Base-by-base conservation (phyloP, 805 yeast species). In the Barnettozyma vustinii region DNA sequence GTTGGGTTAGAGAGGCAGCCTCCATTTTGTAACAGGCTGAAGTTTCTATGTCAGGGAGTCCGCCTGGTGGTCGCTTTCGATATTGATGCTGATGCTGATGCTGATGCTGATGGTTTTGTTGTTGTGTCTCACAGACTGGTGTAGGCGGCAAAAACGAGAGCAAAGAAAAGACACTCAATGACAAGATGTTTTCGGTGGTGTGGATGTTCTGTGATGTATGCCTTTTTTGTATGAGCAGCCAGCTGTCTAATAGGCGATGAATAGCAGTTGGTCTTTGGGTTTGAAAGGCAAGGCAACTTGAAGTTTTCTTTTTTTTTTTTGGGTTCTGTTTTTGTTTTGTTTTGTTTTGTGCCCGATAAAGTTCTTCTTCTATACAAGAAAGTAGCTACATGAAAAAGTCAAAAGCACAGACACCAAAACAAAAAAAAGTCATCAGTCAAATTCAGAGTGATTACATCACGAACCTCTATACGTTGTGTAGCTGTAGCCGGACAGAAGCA, bases 391-490 rank as follows among this genome's bases (percentile, higher is more conserved):
- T 8, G 25, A 23, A 23, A 23, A 23, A 23, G 25, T n/a, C n/a
- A n/a, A n/a, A n/a, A n/a, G n/a, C n/a, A n/a, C n/a, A 8, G 8
- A 23, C 25, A 23, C 25, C 5, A 23, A 5, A 23, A 5, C 21
- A 18, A 21, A 26, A 19, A 30, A 12, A 19, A 7, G 2, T 5
- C 16, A 4, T 12, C 39, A 42, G 10, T 19, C 23, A 9, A 15
- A 42, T 42, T 10, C 7, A 26, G 16, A 4, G 23, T 23, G 15
- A 41, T 3, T 6, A 10, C 25, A 25, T 35, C 27, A 56, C 35
- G 60, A 55, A 2, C 98, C 98, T 49, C 97, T 76, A 69, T 91
- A 91, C 0, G 97, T 91, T 6, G 96, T 80, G 69, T 90, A 91
- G 32, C 96, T 84, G 67, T 84, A 88, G 61, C 88, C 88, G 40